These are phyloP conservation scores for Gossypium stocksii DNA, from an alignment of 345 rosid genomes.

Conservation along the genomic window DNA sequence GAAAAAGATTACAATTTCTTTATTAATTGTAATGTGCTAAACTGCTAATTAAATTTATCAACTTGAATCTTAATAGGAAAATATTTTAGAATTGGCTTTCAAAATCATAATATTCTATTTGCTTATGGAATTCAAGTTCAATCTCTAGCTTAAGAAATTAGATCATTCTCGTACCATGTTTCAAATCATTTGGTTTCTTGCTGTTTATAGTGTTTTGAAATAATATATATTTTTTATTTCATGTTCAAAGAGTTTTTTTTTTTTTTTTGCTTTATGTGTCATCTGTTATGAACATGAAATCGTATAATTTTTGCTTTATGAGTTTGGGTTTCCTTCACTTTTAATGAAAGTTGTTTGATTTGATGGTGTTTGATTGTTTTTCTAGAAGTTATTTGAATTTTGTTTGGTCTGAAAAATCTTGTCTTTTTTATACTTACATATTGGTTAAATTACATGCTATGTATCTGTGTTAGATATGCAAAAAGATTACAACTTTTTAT, in stretches of 20 bases:
- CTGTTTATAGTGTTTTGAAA: no score
- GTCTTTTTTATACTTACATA: not conserved
- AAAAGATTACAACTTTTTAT: not conserved
- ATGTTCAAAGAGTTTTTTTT: no score
- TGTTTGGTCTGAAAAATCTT: not conserved
- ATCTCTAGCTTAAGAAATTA: not conserved
- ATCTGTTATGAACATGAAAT: not conserved
- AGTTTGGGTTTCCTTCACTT: not conserved
- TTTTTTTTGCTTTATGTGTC: no score
- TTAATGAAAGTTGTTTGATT: no score
- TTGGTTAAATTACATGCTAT: constrained; percentile 6
- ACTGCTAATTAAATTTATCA: not conserved
- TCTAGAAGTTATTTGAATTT: not conserved
- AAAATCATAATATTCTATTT: not conserved
- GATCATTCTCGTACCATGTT: not conserved
- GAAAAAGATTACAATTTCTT: not conserved
- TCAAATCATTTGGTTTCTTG: no score
- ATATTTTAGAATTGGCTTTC: not conserved
- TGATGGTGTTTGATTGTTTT: not conserved
- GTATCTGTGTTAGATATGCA: constrained; percentile 9
- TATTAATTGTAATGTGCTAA: not conserved
- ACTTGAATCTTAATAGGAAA: not conserved
- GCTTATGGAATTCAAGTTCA: not conserved
- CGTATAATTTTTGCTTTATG: not conserved
- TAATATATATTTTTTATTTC: no score